Evolutionary conservation across 306 rosid species (phyloP).

Genomic region (Dalbergia cochinchinensis): DNA sequence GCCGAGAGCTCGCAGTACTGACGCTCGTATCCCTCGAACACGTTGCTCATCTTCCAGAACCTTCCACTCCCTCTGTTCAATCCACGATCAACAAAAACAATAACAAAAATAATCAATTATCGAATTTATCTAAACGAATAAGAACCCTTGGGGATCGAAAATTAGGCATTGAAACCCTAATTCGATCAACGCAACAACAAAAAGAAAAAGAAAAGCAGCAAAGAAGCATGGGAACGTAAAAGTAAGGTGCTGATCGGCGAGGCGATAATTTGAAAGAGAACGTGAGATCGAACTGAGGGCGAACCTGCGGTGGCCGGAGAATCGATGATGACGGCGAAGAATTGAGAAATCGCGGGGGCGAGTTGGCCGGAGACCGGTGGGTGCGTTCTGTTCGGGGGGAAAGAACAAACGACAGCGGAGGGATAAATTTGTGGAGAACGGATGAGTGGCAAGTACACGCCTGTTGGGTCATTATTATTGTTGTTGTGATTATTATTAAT

Average conservation of each 20-base stretch:
- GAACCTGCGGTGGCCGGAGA: slow-evolving; percentile 47
- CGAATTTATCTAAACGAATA: slow-evolving; percentile 22
- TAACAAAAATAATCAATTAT: not conserved
- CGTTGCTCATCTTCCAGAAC: slow-evolving; percentile 71
- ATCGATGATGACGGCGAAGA: slow-evolving; percentile 22
- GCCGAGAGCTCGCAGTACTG: slow-evolving; percentile 88
- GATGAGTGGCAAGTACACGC: not conserved
- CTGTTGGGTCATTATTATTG: not conserved
- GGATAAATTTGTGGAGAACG: not conserved
- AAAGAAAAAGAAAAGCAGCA: too few relatives aligned
- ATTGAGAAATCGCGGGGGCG: slow-evolving; percentile 38
- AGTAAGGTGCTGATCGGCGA: slow-evolving; percentile 31
- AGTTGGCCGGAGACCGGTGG: slow-evolving; percentile 42
- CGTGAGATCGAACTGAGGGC: not conserved
- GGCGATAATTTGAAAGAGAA: slow-evolving; percentile 13
- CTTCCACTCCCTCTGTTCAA: slow-evolving; percentile 42
- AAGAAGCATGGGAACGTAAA: not conserved
- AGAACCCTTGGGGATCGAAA: slow-evolving; percentile 15
- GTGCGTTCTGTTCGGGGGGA: slow-evolving; percentile 39
- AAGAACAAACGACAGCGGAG: slow-evolving; percentile 50
- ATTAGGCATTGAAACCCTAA: slow-evolving; percentile 39
- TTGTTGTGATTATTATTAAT: too few relatives aligned
- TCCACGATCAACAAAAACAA: slow-evolving; percentile 39
- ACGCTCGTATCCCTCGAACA: slow-evolving; percentile 90
- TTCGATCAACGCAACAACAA: not conserved